Percentiles rank a stretch among this genome's conserved stretches.
Evolutionary conservation across 257 asterid species (phyloP).

Genomic region (Solanum gracilifrons): DNA sequence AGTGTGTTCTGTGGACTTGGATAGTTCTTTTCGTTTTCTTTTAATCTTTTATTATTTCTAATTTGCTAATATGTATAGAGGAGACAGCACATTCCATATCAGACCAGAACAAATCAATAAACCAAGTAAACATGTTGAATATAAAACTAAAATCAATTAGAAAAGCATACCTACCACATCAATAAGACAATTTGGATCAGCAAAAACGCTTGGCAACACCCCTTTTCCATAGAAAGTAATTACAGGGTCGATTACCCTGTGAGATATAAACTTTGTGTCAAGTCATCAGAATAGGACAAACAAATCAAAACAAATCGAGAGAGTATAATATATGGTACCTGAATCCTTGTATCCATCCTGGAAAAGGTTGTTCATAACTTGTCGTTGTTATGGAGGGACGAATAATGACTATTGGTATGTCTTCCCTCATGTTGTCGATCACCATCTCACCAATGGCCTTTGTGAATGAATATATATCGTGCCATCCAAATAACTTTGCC

Average conservation of each 20-base stretch:
- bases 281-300: background rate
- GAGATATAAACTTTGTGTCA: background rate
- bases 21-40: too few relatives aligned
- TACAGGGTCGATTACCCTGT: background rate
- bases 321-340: background rate
- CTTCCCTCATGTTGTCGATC: conserved; percentile 23
- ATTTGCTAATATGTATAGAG: too few relatives aligned
- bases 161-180: background rate
- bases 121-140: too few relatives aligned
- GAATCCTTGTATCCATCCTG: background rate
- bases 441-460: conserved; percentile 6
- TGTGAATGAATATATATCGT: background rate
- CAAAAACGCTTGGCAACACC: background rate
- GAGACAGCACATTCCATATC: too few relatives aligned
- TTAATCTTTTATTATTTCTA: too few relatives aligned
- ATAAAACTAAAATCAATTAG: too few relatives aligned
- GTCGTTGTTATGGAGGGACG: conserved; percentile 33
- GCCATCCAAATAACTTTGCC: conserved; percentile 27
- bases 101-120: too few relatives aligned
- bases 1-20: too few relatives aligned
- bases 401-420: conserved; percentile 29
- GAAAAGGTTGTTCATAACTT: conserved; percentile 25
- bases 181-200: background rate
- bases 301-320: too few relatives aligned
- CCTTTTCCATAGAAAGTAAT: background rate